A percentile compares a stretch with the other conserved stretches of the same genome.
These are phyloP conservation scores for Nemania abortiva DNA, from an alignment of 2,329 filamentous ascomycete species.

Conservation along the genomic window DNA sequence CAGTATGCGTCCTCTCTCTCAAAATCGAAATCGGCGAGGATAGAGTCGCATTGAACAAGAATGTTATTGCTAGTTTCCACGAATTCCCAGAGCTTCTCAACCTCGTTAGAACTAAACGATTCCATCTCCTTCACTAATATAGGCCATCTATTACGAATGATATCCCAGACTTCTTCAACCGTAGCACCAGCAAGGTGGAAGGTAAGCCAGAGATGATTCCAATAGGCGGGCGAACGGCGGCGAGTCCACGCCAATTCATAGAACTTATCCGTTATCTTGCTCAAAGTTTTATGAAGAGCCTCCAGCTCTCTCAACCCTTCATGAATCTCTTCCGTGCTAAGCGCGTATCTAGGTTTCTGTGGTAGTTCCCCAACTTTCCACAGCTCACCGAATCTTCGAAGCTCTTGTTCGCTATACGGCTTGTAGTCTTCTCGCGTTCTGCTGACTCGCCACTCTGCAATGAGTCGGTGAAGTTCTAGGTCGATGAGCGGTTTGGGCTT, in stretches of 20 bases:
- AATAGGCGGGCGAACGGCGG: not conserved
- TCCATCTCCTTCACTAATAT: not conserved
- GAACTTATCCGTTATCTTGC: slow-evolving; percentile 10
- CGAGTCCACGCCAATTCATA: slow-evolving; percentile 12
- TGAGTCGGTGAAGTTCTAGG: not conserved
- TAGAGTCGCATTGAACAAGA: slow-evolving; percentile 9
- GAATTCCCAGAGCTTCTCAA: not conserved
- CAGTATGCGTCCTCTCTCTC: slow-evolving; percentile 17
- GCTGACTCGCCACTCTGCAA: slow-evolving; percentile 7
- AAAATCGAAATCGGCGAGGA: slow-evolving; percentile 20
- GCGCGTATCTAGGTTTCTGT: not conserved
- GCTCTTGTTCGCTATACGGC: slow-evolving; percentile 14
- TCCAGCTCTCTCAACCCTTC: not conserved
- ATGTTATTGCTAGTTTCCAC: slow-evolving; percentile 1
- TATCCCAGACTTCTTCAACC: slow-evolving; percentile 25
- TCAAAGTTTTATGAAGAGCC: not conserved
- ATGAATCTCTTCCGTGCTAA: not conserved
- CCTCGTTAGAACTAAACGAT: not conserved
- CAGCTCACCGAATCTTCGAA: not conserved
- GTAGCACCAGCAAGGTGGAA: slow-evolving; percentile 24
- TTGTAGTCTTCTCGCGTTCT: slow-evolving; percentile 10
- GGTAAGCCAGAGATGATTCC: slow-evolving; percentile 32
- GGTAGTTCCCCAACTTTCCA: not conserved
- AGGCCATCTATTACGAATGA: slow-evolving; percentile 8
- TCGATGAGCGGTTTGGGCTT: not conserved